Evolutionary conservation across 2,329 filamentous ascomycete genomes (phyloP), one percentile per base, ranked within the genome.

Genomic region (Epichloe gansuensis): DNA sequence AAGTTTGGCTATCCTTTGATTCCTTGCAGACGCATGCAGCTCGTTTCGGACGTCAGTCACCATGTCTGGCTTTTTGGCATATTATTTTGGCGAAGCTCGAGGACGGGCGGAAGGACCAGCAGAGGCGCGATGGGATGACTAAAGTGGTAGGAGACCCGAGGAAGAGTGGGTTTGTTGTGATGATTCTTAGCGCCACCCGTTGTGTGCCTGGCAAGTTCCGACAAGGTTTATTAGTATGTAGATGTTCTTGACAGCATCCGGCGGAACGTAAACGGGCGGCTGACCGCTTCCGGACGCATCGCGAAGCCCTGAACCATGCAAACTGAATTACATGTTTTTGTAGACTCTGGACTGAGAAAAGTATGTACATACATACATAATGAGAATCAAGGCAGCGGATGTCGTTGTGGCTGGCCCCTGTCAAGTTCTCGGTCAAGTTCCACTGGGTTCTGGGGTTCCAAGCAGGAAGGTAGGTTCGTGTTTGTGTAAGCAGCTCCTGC

Each of bases 181-280:
- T 15, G 15, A 17, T 25, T 17, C 28, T 23, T 47, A 25, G 39
- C 39, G 39, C 28, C 31, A 25, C n/a, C 8, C 9, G 35, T 39
- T 39, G 35, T 21, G 15, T 35, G 23, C 34, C 35, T 51, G 50
- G 50, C 43, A 46, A 51, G 43, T 51, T 51, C 50, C 50, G 50
- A 51, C 11, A 35, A 51, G 25, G 37, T 25, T 21, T 21, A 21
- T 21, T 21, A 21, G 17, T 17, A n/a, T n/a, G n/a, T n/a, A 17
- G 17, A 35, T 8, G 46, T 25, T 21, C 28, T 17, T 37, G 13
- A 46, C 5, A 4, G 31, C 31, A 31, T 31, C 9, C 31, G 42
- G 17, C 21, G 41, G 15, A 25, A 44, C 28, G 48, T 44, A 15
- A 9, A 45, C 6, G 13, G 25, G 43, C n/a, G 23, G 39, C 39